Base-by-base conservation (phyloP, 2,329 filamentous ascomycete species). In the Neocucurbitaria cava region DNA sequence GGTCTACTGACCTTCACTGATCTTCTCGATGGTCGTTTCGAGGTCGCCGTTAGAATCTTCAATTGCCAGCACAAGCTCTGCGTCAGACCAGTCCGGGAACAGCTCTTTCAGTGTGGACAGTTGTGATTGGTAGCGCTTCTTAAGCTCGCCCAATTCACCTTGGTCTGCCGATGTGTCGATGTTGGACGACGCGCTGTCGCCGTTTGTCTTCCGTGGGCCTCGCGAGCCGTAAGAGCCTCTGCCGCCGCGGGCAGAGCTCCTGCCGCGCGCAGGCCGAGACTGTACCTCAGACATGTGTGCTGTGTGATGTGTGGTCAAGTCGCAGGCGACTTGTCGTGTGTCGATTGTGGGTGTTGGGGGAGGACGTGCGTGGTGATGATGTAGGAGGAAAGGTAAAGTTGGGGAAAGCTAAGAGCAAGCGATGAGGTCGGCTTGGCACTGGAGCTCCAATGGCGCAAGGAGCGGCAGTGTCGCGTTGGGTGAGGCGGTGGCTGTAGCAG, bases 71-170 rank as follows among this genome's bases (percentile, higher is more conserved):
- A 98, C 87, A 61, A 98, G 87, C 77, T 98, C 94, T 77, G 93
- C 91, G 72, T 96, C 91, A 68, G 92, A 94, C 95, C 94, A 98
- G 78, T 92, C 89, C 56, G 91, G 87, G 81, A 96, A 97, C 81
- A 98, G 88, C 77, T 96, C 93, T 81, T 91, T 92, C 76, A 99
- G 87, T 70, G 89, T 87, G 59, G 83, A 83, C 68, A 96, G 85
- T 80, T 94, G 91, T 71, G 82, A 81, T 71, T 89, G 85, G 75
- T 96, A 95, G 77, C 91, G 88, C 83, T 91, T 92, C 85, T 96
- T 96, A 75, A 98, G 87, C 79, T 96, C 87, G 73, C 89, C 91
- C 65, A 98, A 85, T 78, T 97, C 93, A 76, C 91, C 90, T 76
- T 96, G 89, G 71, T 98, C 93, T 73, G 89, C 87, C 61, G 85